Base-by-base conservation (phyloP, 2,329 filamentous ascomycete genomes). In the Mariannaea sp. region DNA sequence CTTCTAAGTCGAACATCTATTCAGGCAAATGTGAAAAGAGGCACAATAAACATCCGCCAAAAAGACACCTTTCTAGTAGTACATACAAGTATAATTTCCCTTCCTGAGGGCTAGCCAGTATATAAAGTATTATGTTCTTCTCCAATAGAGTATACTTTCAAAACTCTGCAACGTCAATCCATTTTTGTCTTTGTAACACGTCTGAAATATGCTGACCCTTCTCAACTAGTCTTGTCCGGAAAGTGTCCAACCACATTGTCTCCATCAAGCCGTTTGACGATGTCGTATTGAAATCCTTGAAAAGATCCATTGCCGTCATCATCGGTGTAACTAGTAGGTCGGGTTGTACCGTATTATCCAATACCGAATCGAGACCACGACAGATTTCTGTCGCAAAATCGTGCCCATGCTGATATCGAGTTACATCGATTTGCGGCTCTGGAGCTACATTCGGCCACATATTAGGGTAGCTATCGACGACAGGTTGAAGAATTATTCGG, bases 381-480 rank as follows among this genome's bases (percentile, higher is more conserved):
- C 81, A 83, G 13, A 82, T 75, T 48, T 77, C 74, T 7, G 71
- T 73, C 1, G 80, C 80, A 27, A 80, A 67, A 44, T 75, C 71
- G 14, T 73, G 71, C 1, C 73, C 74, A 51, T 76, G 73, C 13
- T 75, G 70, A 56, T 80, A 82, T 27, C 67, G 70, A 10, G 66
- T 62, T 3, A 73, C 65, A 47, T 82, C 74, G 36, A 80, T 67
- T 26, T 71, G 69, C 9, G 77, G 60, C 14, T 69, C 68, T 4
- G 65, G 59, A 1, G 73, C 73, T 40, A 78, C 56, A 7, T 72
- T 68, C 0, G 73, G 71, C 63, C 73, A 75, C 53, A 74, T 65
- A 27, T 71, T 62, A 3, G 74, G 69, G 39, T 72, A 75, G 14
- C 68, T 67, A 47, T 77, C 75, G 9, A 76, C 57, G 14, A 75